Percentiles rank a stretch among this genome's conserved stretches.
These are phyloP conservation scores for Symbiotaphrina buchneri DNA, from an alignment of 495 filamentous ascomycete species.

Conservation along the genomic window DNA sequence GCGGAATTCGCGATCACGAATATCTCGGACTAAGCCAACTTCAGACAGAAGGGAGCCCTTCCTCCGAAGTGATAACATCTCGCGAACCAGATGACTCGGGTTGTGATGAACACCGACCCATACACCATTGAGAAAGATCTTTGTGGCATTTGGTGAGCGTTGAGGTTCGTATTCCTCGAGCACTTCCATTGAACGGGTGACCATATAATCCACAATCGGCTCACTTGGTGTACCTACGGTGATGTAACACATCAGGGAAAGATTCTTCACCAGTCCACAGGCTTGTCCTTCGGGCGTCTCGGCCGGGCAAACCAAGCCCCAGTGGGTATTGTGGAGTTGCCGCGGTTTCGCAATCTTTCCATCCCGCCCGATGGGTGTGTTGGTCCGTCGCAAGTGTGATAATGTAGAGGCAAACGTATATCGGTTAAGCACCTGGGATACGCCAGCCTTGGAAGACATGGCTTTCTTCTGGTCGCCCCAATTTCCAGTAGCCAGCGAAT, in stretches of 20 bases:
- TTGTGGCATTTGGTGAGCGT: conserved; percentile 75
- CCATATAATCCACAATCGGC: conserved; percentile 88
- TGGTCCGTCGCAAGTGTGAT: conserved; percentile 89
- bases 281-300: conserved; percentile 98
- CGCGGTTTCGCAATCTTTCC: conserved; percentile 96
- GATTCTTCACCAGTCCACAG: conserved; percentile 94
- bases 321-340: conserved; percentile 96
- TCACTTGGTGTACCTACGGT: conserved; percentile 78
- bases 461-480: conserved; percentile 99
- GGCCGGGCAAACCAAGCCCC: conserved; percentile 92
- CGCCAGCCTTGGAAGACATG: conserved; percentile 76
- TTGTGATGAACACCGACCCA: conserved; percentile 88
- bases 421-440: conserved; percentile 93
- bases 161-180: conserved; percentile 90
- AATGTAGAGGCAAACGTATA: conserved; percentile 94
- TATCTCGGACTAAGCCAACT: conserved; percentile 83
- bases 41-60: conserved; percentile 62
- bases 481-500: conserved; percentile 95
- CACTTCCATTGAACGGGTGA: conserved; percentile 79
- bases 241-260: conserved; percentile 95
- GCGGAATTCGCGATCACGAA: conserved; percentile 92
- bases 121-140: conserved; percentile 93
- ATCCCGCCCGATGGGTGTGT: conserved; percentile 92
- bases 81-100: conserved; percentile 53
- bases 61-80: conserved; percentile 56